Evolutionary conservation across 1,284 basidiomycete species (phyloP), one percentile per base, ranked within the genome.

Genomic region (Austroboletus niveus): DNA sequence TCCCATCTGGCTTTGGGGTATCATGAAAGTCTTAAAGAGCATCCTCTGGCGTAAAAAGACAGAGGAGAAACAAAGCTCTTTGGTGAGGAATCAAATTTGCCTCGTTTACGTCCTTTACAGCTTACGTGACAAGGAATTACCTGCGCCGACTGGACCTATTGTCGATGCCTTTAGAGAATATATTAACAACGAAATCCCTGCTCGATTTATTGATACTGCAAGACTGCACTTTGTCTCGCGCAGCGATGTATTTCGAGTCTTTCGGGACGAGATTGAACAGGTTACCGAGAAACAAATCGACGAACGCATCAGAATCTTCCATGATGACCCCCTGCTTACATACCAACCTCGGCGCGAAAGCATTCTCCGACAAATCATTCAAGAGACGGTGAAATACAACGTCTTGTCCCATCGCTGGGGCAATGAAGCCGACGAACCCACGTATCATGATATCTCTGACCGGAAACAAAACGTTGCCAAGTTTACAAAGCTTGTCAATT

Each of bases 391-490:
- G 4, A 20, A 35, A 47, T 56, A 57, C n/a, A 53, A 17, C 20
- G 45, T 57, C 20, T 30, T 57, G 36, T 57, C 56, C 29, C 56
- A 59, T 32, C 48, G 48, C 10, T 59, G 56, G 54, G 43, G 48
- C 9, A 43, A 48, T 17, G n/a, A 29, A 31, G 11, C 22, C 3
- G 45, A 24, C 22, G 54, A 57, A 56, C 48, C 45, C 42, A 45
- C 42, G 2, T 56, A 30, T 30, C 47, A 48, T 9, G 52, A 56
- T 27, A 22, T 58, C 29, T 27, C 41, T 5, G 20, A 7, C 27
- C 31, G 41, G 14, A 51, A 45, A 24, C 35, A n/a, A 20, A 20
- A 8, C 5, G 11, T 36, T 0, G 30, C 52, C 22, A 47, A 45
- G 11, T 57, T 48, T 36, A 38, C 45, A 15, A 59, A 59, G 30